A percentile compares a stretch with the other conserved stretches of the same genome.
Evolutionary conservation across 352 stramenopile genomes (phyloP).

Genomic region (Globisporangium abappressorium): DNA sequence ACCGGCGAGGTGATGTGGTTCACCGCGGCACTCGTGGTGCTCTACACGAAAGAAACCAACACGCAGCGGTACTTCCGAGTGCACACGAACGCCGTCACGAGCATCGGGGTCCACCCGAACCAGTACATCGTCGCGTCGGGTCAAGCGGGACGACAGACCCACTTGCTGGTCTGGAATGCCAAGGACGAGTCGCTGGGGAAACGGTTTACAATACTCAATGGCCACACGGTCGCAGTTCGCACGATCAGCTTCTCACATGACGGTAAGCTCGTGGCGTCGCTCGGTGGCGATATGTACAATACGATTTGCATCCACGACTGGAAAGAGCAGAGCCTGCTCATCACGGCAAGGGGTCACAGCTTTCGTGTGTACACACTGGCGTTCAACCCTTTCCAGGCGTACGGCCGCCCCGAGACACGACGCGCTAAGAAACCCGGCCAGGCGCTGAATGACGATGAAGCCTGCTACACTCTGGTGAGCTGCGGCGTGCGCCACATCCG

Average conservation of each 20-base stretch:
- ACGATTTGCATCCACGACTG: constrained; percentile 77
- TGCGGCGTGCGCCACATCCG: constrained; percentile 72
- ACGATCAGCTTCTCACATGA: constrained; percentile 73
- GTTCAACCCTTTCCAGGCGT: constrained; percentile 75
- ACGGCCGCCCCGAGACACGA: constrained; percentile 48
- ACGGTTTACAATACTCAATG: constrained; percentile 49
- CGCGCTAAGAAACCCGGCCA: constrained; percentile 52
- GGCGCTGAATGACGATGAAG: constrained; percentile 64
- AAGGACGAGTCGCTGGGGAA: constrained; percentile 57
- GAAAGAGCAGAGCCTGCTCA: constrained; percentile 52
- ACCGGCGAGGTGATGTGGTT: constrained; percentile 68
- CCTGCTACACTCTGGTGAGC: constrained; percentile 70
- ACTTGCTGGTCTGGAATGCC: constrained; percentile 65
- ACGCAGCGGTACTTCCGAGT: constrained; percentile 56
- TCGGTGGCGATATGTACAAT: constrained; percentile 76
- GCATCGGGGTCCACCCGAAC: constrained; percentile 55
- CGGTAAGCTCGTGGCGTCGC: constrained; percentile 59
- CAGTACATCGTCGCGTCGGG: constrained; percentile 57
- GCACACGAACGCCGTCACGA: constrained; percentile 61
- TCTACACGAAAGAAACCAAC: constrained; percentile 55
- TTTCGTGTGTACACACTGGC: constrained; percentile 61
- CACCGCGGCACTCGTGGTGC: constrained; percentile 47
- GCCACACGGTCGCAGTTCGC: constrained; percentile 51
- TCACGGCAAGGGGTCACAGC: constrained; percentile 58
- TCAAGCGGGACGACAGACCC: constrained; percentile 50